A percentile compares a stretch with the other conserved stretches of the same genome.
Evolutionary conservation across 257 asterid genomes (phyloP).

Genomic region (Anisodus tanguticus): DNA sequence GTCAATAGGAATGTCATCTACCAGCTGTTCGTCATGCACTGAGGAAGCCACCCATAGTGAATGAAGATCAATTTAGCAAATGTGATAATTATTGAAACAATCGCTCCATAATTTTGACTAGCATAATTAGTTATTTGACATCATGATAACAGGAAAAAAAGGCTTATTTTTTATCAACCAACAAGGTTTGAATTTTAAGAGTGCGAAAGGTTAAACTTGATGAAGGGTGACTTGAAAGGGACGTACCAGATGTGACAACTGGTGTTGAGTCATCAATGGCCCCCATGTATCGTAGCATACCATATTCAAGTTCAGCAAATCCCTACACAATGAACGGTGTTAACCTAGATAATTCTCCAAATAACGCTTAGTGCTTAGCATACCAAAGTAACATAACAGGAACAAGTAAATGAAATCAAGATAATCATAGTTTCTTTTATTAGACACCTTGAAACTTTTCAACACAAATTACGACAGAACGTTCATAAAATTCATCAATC

Average conservation of each 20-base stretch:
- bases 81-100: neutral
- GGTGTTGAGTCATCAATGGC: slow-evolving; percentile 88
- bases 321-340: slow-evolving; percentile 49
- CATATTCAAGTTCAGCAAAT: slow-evolving; percentile 96
- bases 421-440: neutral
- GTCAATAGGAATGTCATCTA: slow-evolving; percentile 80
- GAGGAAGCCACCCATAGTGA: slow-evolving; percentile 34
- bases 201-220: neutral
- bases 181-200: slow-evolving; percentile 4
- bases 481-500: neutral
- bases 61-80: neutral
- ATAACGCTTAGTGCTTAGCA: neutral
- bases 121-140: neutral
- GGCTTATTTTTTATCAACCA: slow-evolving; percentile 4
- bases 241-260: slow-evolving; percentile 72
- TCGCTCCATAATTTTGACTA: neutral
- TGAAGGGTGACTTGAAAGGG: neutral
- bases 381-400: neutral
- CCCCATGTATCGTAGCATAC: slow-evolving; percentile 96
- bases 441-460: neutral
- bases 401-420: slow-evolving; percentile 21
- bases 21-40: slow-evolving; percentile 87
- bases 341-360: neutral
- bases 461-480: neutral
- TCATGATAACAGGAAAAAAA: neutral